Conservation (phyloP, 805 yeast genomes). For the Starmera pachycereana region DNA sequence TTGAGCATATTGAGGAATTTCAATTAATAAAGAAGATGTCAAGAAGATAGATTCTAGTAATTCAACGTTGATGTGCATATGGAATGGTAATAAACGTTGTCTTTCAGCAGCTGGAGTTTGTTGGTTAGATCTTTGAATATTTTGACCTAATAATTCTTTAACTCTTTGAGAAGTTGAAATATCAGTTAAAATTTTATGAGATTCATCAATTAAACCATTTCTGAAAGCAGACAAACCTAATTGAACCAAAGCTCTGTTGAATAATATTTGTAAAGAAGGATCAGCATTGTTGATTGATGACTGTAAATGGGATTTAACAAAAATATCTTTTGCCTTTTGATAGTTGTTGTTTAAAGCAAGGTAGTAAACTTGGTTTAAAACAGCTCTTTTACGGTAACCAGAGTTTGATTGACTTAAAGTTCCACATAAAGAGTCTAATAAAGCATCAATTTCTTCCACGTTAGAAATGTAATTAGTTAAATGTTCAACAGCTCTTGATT, state of each 20-base stretch:
- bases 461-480: slow-evolving; percentile 24
- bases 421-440: slow-evolving; percentile 57
- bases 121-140: slow-evolving; percentile 57
- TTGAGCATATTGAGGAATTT: slow-evolving; percentile 84
- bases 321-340: slow-evolving; percentile 77
- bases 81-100: slow-evolving; percentile 89
- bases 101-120: slow-evolving; percentile 47
- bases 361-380: slow-evolving; percentile 79
- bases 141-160: slow-evolving; percentile 92
- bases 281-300: slow-evolving; percentile 77
- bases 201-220: slow-evolving; percentile 72
- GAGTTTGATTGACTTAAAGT: slow-evolving; percentile 59
- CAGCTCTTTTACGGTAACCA: slow-evolving; percentile 70
- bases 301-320: slow-evolving; percentile 79
- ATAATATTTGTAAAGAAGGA: slow-evolving; percentile 77
- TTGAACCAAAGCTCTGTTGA: slow-evolving; percentile 93
- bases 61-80: slow-evolving; percentile 95
- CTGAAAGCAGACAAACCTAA: slow-evolving; percentile 95
- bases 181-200: slow-evolving; percentile 82
- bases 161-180: slow-evolving; percentile 76
- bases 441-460: slow-evolving; percentile 32
- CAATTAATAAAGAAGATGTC: slow-evolving; percentile 81
- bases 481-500: slow-evolving; percentile 63
- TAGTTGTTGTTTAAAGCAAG: slow-evolving; percentile 83
- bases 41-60: slow-evolving; percentile 88